Conservation (phyloP, 345 rosid genomes). For the Citropsis articulata region DNA sequence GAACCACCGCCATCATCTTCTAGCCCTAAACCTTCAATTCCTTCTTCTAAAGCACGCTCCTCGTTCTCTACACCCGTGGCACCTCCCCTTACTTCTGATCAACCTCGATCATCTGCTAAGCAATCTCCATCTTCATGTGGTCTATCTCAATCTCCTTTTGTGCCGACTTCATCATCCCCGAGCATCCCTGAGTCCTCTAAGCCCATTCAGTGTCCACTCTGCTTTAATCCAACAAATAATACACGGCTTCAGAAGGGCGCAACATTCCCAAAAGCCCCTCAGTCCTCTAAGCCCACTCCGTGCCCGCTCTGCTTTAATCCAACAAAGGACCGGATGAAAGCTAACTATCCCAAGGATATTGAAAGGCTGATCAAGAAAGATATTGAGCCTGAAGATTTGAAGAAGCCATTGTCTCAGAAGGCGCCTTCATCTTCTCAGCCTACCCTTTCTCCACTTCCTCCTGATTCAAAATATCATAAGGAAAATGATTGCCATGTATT, state of each 20-base stretch:
- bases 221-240: neutral
- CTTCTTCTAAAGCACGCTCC: neutral
- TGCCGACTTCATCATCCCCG: too few relatives aligned
- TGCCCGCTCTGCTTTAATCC: neutral
- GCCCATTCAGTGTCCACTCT: neutral
- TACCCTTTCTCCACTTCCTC: conserved; percentile 1
- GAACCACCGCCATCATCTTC: neutral
- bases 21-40: neutral
- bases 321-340: neutral
- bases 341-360: too few relatives aligned
- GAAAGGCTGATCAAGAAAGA: neutral
- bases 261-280: neutral
- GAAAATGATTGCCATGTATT: neutral
- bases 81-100: neutral
- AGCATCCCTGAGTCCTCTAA: neutral
- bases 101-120: neutral
- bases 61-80: neutral
- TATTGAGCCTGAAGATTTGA: too few relatives aligned
- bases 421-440: conserved; percentile 9
- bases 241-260: neutral
- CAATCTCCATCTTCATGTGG: neutral
- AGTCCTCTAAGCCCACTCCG: neutral
- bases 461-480: neutral
- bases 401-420: neutral
- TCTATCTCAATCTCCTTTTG: too few relatives aligned